These are phyloP conservation scores for Colletotrichum sp. DNA, from an alignment of 2,329 filamentous ascomycete genomes.

Conservation along the genomic window DNA sequence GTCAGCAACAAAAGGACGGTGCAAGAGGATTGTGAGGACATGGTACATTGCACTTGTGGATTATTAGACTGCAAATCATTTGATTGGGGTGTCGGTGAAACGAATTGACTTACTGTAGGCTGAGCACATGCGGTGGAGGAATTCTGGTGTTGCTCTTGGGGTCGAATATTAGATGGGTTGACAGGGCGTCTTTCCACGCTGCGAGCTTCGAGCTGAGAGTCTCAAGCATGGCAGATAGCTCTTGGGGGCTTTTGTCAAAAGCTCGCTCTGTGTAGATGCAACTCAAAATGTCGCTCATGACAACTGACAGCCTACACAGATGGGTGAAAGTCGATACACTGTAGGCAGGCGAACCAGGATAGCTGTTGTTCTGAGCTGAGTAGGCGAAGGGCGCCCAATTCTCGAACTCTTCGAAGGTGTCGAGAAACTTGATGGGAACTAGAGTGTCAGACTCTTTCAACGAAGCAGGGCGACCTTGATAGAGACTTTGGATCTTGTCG, in stretches of 20 bases:
- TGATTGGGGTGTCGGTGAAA: rapidly evolving
- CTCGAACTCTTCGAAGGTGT: slow-evolving; percentile 58
- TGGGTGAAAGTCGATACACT: slow-evolving; percentile 46
- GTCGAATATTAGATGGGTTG: slow-evolving; percentile 44
- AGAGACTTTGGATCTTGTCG: slow-evolving; percentile 60
- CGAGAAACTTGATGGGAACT: slow-evolving; percentile 52
- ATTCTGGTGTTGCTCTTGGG: slow-evolving; percentile 28
- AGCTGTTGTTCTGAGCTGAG: slow-evolving; percentile 29
- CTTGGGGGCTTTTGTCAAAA: slow-evolving; percentile 35
- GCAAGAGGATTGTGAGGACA: slow-evolving; percentile 56
- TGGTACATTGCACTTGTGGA: slow-evolving; percentile 48
- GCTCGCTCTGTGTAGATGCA: slow-evolving; percentile 49
- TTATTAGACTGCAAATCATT: not conserved
- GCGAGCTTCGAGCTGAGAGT: slow-evolving; percentile 44
- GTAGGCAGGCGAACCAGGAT: slow-evolving; percentile 41
- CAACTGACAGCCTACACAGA: slow-evolving; percentile 48
- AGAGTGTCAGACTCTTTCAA: slow-evolving; percentile 49
- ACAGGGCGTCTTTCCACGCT: slow-evolving; percentile 45
- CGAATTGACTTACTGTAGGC: slow-evolving; percentile 35
- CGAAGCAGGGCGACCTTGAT: slow-evolving; percentile 55
- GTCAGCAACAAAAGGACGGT: slow-evolving; percentile 57
- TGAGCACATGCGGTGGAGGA: slow-evolving; percentile 50
- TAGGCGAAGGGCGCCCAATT: slow-evolving; percentile 52
- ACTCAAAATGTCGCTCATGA: slow-evolving; percentile 50
- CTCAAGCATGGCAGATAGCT: slow-evolving; percentile 39